These are phyloP conservation scores for Cordyceps cateniannulata DNA, from an alignment of 2,329 filamentous ascomycete species.

Conservation along the genomic window DNA sequence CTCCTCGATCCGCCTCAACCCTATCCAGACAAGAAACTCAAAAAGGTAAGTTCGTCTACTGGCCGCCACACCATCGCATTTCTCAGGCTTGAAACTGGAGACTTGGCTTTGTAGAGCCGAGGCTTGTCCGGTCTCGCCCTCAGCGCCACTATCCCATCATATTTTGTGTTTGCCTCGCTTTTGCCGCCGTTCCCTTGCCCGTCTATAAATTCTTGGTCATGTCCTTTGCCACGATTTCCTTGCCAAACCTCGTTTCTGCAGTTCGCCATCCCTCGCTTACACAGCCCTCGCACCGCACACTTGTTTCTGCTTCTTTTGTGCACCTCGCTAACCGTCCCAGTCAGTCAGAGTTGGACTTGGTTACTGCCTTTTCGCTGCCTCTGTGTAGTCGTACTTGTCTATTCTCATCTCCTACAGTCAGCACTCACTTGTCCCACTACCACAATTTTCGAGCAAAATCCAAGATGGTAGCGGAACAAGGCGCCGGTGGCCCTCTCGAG, in stretches of 20 bases:
- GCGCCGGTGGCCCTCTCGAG: conserved; percentile 35
- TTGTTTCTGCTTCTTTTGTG: background rate
- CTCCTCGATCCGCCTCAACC: background rate
- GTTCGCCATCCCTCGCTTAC: background rate
- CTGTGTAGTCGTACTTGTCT: no score
- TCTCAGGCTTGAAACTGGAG: background rate
- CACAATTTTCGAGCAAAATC: background rate
- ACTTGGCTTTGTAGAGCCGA: background rate
- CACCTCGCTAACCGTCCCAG: background rate
- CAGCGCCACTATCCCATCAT: background rate
- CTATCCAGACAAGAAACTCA: background rate
- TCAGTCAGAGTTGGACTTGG: no score
- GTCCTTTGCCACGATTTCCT: background rate
- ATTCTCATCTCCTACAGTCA: no score
- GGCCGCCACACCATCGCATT: background rate
- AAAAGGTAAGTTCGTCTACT: background rate
- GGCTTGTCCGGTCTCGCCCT: background rate
- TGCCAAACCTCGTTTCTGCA: background rate
- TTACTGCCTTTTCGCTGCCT: no score
- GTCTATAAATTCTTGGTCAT: background rate
- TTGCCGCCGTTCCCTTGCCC: background rate
- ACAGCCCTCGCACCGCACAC: background rate
- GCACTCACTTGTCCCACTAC: no score
- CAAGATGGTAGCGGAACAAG: conserved; percentile 40
- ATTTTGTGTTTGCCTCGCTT: background rate